Evolutionary conservation across 129 eudicot genomes (phyloP).

Genomic region (Calendula officinalis): DNA sequence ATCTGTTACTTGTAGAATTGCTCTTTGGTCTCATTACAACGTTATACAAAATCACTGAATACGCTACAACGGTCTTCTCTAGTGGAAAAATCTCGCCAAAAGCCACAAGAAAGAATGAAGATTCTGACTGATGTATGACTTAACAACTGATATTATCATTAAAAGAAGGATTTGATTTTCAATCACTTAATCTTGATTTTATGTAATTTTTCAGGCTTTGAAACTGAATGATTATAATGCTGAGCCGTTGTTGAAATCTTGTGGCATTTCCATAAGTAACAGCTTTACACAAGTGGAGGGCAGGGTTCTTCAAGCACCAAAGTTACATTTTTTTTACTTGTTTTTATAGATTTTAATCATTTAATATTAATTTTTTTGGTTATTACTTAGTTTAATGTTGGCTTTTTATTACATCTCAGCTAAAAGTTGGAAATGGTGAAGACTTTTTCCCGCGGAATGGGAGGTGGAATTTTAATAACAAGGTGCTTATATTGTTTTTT

Average conservation of each 20-base stretch:
- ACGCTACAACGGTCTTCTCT: conserved; percentile 65
- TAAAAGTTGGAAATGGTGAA: conserved; percentile 70
- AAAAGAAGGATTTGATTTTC: background rate
- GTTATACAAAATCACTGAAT: conserved; percentile 76
- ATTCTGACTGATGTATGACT: conserved; percentile 51
- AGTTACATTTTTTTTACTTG: conserved; percentile 31
- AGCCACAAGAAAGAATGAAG: conserved; percentile 83
- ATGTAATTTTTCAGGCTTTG: conserved; percentile 45
- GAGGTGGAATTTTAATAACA: conserved; percentile 73
- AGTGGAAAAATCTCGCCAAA: conserved; percentile 89
- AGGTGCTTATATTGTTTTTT: conserved; percentile 35
- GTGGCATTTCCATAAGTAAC: conserved; percentile 77
- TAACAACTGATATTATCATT: background rate
- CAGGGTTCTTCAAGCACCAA: conserved; percentile 73
- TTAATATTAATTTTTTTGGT: background rate
- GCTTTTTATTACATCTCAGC: conserved; percentile 29
- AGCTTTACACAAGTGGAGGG: conserved; percentile 72
- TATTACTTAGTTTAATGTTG: conserved; percentile 1
- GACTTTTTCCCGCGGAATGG: conserved; percentile 70
- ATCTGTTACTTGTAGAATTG: conserved; percentile 47
- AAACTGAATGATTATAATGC: conserved; percentile 51
- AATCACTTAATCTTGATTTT: background rate
- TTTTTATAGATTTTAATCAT: background rate
- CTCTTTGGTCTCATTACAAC: conserved; percentile 66
- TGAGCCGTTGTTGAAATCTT: conserved; percentile 73